Base-by-base conservation (phyloP, 2,329 filamentous ascomycete species). In the Paracoccidioides brasiliensis region DNA sequence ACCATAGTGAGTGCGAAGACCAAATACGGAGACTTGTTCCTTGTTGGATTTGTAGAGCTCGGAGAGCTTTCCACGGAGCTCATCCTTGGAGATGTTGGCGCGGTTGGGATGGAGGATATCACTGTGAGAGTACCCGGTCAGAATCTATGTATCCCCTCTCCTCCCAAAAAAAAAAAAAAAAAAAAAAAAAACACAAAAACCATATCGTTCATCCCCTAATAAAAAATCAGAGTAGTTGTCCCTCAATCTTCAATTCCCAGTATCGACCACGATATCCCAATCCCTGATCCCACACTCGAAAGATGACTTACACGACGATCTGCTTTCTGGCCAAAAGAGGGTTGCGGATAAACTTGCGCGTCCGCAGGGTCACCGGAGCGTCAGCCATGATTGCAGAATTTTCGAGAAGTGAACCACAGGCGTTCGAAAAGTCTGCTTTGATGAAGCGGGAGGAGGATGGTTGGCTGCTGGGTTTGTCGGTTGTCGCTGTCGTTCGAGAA, bases 311-410 rank as follows among this genome's bases (percentile, higher is more conserved):
- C 91, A 96, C 88, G 79, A 96, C 91, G 89, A 97, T 95, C 86
- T 97, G 91, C 84, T 95, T 95, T 77, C 91, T 88, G 76, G 86
- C 89, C 75, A 98, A 86, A 74, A 98, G 89, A 77, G 93, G 88
- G 85, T 98, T 98, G 82, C 90, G 89, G 80, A 97, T 94, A 88
- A 98, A 98, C 83, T 97, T 97, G 88, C 93, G 91, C 79, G 93
- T 98, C 81, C 93, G 84, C 80, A 90, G 79, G 71, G 86, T 90
- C 74, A 90, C 85, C 73, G 85, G 72, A 68, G 72, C 77, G 74
- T 88, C 85, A 79, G 90, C 87, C 91, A 96, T 95, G 77, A 78
- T 94, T 80, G 78, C 78, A 77, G 72, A 72, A 76, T 64, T 57
- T 65, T 59, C 57, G 54, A 59, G 52, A 57, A 38, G 28, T 43